Conservation (phyloP, 1,284 basidiomycete species). For the Sporisorium reilianum region DNA sequence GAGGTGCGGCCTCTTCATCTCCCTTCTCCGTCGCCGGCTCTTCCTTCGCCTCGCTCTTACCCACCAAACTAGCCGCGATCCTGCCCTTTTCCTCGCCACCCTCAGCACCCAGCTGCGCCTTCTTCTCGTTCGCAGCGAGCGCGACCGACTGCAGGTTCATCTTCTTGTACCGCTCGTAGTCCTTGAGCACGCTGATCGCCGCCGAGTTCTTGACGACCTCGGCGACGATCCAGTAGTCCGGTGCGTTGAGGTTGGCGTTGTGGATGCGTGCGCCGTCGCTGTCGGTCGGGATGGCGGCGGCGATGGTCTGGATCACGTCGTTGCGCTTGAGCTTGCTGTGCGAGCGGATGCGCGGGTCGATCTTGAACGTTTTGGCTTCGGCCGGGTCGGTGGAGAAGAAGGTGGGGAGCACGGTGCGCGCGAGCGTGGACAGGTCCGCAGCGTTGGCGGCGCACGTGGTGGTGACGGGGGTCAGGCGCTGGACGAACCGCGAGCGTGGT, state of each 20-base stretch:
- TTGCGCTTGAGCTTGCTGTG: constrained; percentile 54
- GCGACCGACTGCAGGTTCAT: constrained; percentile 57
- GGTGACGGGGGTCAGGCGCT: constrained; percentile 48
- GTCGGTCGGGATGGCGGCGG: constrained; percentile 41
- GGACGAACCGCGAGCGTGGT: constrained; percentile 50
- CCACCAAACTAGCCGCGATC: constrained; percentile 22
- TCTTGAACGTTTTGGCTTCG: constrained; percentile 48
- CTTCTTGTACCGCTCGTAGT: constrained; percentile 54
- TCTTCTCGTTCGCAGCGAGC: constrained; percentile 25
- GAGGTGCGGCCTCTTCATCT: not conserved
- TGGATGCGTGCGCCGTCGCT: constrained; percentile 28
- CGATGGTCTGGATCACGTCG: constrained; percentile 54
- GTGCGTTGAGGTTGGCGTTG: constrained; percentile 49
- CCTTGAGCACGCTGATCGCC: constrained; percentile 50
- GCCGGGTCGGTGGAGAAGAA: constrained; percentile 23
- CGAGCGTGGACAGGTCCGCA: constrained; percentile 24
- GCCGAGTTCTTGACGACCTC: constrained; percentile 60
- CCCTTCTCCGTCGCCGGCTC: not conserved
- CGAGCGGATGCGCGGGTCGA: constrained; percentile 61
- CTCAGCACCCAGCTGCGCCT: constrained; percentile 8
- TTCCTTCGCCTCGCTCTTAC: constrained; percentile 1
- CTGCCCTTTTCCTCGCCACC: constrained; percentile 7
- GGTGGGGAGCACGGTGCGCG: constrained; percentile 29
- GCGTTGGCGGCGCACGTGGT: constrained; percentile 42
- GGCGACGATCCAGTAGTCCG: constrained; percentile 58